Conservation (phyloP, 768 basidiomycete species). For the Leccinum imitatum region DNA sequence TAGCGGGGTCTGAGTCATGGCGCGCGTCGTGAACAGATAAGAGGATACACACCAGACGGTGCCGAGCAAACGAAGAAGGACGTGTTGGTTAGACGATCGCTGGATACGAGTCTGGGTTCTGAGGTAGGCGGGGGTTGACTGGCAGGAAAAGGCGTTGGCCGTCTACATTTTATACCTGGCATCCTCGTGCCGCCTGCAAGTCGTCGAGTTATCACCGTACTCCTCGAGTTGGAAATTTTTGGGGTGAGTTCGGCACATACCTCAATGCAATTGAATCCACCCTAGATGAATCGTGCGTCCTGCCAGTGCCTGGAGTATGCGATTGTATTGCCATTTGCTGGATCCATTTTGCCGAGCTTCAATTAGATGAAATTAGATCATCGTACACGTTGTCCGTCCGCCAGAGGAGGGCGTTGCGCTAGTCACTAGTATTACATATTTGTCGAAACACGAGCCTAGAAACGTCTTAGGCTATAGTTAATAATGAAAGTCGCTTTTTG, state of each 20-base stretch:
- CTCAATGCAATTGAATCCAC: background rate
- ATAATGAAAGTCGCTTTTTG: background rate
- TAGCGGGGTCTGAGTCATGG: constrained; percentile 1
- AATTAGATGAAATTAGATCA: constrained; percentile 1
- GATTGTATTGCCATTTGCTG: constrained; percentile 2
- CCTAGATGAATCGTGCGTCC: constrained; percentile 3
- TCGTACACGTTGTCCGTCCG: constrained; percentile 12
- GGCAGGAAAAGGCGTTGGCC: background rate
- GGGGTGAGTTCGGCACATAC: background rate
- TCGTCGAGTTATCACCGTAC: background rate
- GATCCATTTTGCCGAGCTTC: background rate
- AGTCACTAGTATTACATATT: background rate
- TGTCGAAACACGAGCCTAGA: background rate
- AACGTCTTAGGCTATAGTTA: background rate
- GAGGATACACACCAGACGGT: constrained; percentile 8
- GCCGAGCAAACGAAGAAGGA: background rate
- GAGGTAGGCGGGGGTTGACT: background rate
- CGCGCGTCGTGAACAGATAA: background rate
- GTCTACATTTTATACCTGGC: constrained; percentile 18
- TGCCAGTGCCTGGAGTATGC: background rate
- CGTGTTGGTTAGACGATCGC: background rate
- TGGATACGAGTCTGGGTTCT: background rate
- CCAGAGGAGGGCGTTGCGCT: background rate
- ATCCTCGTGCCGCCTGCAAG: constrained; percentile 1
- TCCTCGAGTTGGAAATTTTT: constrained; percentile 1